These are phyloP conservation scores for Xylogone sp. DNA, from an alignment of 2,329 filamentous ascomycete genomes.

Conservation along the genomic window DNA sequence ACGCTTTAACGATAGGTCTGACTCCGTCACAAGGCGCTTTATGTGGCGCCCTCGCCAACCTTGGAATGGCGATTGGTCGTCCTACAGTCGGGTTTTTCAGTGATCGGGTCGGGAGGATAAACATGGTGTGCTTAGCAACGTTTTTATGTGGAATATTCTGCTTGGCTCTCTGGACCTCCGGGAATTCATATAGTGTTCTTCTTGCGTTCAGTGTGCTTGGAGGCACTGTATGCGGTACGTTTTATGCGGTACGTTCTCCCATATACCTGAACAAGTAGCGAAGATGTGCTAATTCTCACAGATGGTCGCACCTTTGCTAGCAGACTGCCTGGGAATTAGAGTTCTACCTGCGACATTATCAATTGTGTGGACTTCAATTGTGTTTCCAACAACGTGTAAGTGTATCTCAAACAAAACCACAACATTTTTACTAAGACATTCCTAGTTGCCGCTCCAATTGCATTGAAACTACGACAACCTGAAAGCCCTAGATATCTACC, in stretches of 20 bases:
- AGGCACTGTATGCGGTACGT: slow-evolving; percentile 63
- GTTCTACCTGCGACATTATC: slow-evolving; percentile 59
- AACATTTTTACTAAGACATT: background rate
- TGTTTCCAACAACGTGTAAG: slow-evolving; percentile 32
- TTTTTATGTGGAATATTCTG: slow-evolving; percentile 32
- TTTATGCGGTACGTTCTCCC: slow-evolving; percentile 44
- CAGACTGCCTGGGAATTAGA: slow-evolving; percentile 66
- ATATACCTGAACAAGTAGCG: background rate
- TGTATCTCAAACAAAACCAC: background rate
- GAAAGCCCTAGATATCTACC: slow-evolving; percentile 3
- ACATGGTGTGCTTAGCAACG: slow-evolving; percentile 35
- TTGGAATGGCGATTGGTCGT: slow-evolving; percentile 60
- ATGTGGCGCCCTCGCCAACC: slow-evolving; percentile 65
- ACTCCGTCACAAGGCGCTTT: slow-evolving; percentile 41
- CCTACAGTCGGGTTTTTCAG: slow-evolving; percentile 65
- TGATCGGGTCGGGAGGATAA: slow-evolving; percentile 49
- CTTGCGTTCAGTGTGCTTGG: slow-evolving; percentile 58
- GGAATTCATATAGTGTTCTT: slow-evolving; percentile 35
- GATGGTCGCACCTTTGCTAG: slow-evolving; percentile 58
- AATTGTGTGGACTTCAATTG: slow-evolving; percentile 31
- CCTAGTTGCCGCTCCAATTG: background rate
- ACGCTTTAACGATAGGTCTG: slow-evolving; percentile 44
- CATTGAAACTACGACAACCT: background rate
- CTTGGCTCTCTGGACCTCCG: slow-evolving; percentile 44
- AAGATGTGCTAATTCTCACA: slow-evolving; percentile 39